Evolutionary conservation across 805 yeast species (phyloP).

Genomic region (Zygoascus bituminiphila): DNA sequence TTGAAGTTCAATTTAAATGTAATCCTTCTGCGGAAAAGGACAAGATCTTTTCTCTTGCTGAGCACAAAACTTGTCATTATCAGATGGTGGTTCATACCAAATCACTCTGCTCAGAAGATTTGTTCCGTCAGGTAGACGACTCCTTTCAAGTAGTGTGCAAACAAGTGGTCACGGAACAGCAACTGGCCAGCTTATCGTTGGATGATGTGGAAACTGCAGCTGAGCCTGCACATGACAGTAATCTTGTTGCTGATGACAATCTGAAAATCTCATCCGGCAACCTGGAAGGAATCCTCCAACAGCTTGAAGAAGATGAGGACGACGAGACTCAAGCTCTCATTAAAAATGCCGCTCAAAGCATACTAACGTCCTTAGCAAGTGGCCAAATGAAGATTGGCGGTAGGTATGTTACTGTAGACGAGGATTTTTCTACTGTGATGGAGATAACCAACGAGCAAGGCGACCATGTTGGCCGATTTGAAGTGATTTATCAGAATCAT

Average conservation of each 20-base stretch:
- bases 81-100: conserved; percentile 44
- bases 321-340: background rate
- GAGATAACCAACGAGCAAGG: background rate
- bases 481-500: background rate
- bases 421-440: background rate
- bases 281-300: background rate
- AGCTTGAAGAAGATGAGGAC: background rate
- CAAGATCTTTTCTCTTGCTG: conserved; percentile 37
- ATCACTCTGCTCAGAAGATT: conserved; percentile 37
- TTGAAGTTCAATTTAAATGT: conserved; percentile 53
- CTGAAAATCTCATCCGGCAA: background rate
- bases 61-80: conserved; percentile 51
- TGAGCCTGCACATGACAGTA: background rate
- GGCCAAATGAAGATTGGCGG: background rate
- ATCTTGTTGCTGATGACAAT: background rate
- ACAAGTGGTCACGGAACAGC: conserved; percentile 10
- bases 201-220: background rate
- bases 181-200: background rate
- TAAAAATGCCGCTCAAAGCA: background rate
- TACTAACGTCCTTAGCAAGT: background rate
- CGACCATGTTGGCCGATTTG: background rate
- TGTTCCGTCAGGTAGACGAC: conserved; percentile 28
- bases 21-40: conserved; percentile 30
- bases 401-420: background rate
- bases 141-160: conserved; percentile 23